Base-by-base conservation (phyloP, 148 eudicot species). In the Arbutus unedo region DNA sequence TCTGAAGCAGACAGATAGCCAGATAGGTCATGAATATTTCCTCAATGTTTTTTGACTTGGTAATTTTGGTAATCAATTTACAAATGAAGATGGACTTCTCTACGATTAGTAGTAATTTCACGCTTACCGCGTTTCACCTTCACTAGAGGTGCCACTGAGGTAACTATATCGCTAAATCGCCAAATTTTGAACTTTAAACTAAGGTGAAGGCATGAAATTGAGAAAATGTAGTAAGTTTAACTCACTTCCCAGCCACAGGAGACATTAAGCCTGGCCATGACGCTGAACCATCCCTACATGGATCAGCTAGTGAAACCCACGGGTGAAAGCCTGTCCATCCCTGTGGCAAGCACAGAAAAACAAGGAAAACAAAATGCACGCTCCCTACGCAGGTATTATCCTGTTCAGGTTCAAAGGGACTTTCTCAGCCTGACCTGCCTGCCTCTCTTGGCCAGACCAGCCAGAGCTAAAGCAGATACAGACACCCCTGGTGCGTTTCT, bases 361-460 rank as follows among this genome's bases (percentile, higher is more conserved):
- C 60, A 79, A 8, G 51, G 57, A 86, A 79, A 92, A 85, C 87
- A 85, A 92, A 88, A 86, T 76, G 97, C 97, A 95, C 98, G 14
- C 97, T 95, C 98, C 98, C 98, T 95, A 93, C 93, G 98, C 98
- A 95, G 97, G 98, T 85, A 95, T 93, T 95, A 91, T 89, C 97
- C 98, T 92, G 98, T 95, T 95, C 97, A 92, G 98, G 98, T 93
- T 89, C 98, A 59, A 95, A 95, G 97, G 97, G 97, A 92, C 97
- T 93, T 91, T 93, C 98, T 95, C 98, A 93, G 97, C 89, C 97
- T 90, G 92, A 84, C 87, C 87, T 70, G 83, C 90, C 81, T 81
- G 83, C 71, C 43, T 84, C 76, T 81, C 80, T 57, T 68, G 84
- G 79, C 78, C 43, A 64, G 49, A 81, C 57, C 57, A 60, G 86